phyloP scores from a whole-genome alignment of 2,329 filamentous ascomycete species.

The Diaporthe nobilis region DNA sequence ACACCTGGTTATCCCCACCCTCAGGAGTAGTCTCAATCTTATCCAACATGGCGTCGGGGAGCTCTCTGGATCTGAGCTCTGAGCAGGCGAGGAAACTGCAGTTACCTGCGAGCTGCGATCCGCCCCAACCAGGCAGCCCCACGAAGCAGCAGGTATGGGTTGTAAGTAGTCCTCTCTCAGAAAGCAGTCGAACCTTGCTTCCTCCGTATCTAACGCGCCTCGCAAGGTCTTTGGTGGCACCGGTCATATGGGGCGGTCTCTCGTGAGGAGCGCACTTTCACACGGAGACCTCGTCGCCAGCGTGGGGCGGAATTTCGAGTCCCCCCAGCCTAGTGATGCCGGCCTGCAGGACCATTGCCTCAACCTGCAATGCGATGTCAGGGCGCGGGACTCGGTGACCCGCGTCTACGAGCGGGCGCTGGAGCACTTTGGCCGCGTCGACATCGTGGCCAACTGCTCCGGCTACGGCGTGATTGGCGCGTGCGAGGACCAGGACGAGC shows the following conservation, averaged over 20 bases:
- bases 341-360: constrained; percentile 81
- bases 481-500: constrained; percentile 96
- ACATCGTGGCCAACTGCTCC: constrained; percentile 93
- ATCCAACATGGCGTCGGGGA: constrained; percentile 46
- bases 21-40: constrained; percentile 12
- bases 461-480: constrained; percentile 96
- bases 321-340: constrained; percentile 79
- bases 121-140: constrained; percentile 79
- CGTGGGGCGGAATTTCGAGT: constrained; percentile 87
- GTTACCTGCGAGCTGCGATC: constrained; percentile 88
- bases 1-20: background rate
- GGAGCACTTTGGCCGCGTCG: constrained; percentile 82
- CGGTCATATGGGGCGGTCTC: constrained; percentile 94
- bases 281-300: constrained; percentile 88
- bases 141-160: constrained; percentile 89
- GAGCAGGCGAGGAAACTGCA: constrained; percentile 61
- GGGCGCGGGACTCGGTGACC: constrained; percentile 82
- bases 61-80: constrained; percentile 44
- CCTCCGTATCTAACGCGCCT: constrained; percentile 31
- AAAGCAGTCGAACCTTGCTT: constrained; percentile 31
- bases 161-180: constrained; percentile 63
- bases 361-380: constrained; percentile 90
- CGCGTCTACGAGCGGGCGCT: constrained; percentile 79
- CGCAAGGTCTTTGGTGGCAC: constrained; percentile 90
- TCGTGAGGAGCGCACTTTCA: constrained; percentile 85